Evolutionary conservation across 768 basidiomycete species (phyloP), one percentile per base, ranked within the genome.

Genomic region (Lactarius hatsudake): DNA sequence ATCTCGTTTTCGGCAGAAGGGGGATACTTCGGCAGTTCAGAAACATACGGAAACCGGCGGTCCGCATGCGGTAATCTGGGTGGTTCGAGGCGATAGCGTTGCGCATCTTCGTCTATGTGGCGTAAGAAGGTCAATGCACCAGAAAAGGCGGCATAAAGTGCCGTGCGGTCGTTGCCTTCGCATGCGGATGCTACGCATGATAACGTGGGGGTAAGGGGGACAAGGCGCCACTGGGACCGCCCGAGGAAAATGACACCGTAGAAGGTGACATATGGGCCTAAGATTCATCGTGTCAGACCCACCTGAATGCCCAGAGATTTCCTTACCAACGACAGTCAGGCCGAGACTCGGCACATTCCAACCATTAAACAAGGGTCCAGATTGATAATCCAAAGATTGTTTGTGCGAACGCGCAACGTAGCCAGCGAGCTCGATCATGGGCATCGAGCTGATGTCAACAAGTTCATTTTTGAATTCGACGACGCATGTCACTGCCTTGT

Each of bases 261-360:
- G 34, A 61, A 53, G 2, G 48, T 61, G 61, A 53, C 48, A 36
- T 26, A 53, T 6, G 48, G 45, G 34, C 61, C 61, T 61, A 32
- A 9, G 20, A 36, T n/a, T 32, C 60, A 23, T 61, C 4, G 8
- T 13, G 45, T 51, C 23, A 38, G 32, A 53, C 61, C 10, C 34
- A 20, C 45, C 9, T 38, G 23, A 36, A 38, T 5, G 26, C 42
- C 7, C 17, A 43, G 6, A 43, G 18, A 43, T 43, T 43, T 43
- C 7, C 42, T 48, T 48, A 61, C 43, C 60, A 13, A 61, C 12
- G 34, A 61, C 9, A 13, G 60, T 48, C 32, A 61, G 3, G 30
- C 45, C 60, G 13, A 61, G 61, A 23, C 61, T 53, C 17, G 61
- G 61, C n/a, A 61, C 45, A n/a, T 48, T 61, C 60, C 60, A 61